Evolutionary conservation across 345 rosid genomes (phyloP).

Genomic region (Trapa incisa): DNA sequence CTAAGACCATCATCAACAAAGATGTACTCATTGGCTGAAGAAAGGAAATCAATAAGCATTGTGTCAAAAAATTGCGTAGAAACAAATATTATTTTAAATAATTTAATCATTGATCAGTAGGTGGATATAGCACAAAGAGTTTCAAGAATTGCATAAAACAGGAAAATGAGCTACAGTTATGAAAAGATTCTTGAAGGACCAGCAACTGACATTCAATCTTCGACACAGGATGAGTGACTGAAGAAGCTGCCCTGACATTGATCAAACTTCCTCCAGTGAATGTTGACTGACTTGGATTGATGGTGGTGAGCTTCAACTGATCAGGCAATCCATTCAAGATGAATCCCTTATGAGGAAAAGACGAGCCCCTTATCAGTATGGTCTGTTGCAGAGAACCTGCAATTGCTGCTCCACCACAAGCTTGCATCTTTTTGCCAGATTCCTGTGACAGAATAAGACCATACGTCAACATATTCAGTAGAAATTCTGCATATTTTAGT

Average conservation of each 20-base stretch:
- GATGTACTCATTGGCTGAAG: slow-evolving; percentile 28
- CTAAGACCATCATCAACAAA: slow-evolving; percentile 46
- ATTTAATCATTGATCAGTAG: not conserved
- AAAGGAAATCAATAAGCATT: not conserved
- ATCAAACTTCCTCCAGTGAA: slow-evolving; percentile 35
- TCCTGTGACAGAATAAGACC: not conserved
- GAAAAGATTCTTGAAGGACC: not conserved
- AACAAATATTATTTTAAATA: not conserved
- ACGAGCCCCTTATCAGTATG: slow-evolving; percentile 23
- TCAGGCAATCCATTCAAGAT: slow-evolving; percentile 22
- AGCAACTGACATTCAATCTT: slow-evolving; percentile 32
- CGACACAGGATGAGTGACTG: slow-evolving; percentile 36
- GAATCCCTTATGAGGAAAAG: slow-evolving; percentile 20
- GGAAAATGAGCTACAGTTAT: not conserved
- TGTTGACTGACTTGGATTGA: slow-evolving; percentile 27
- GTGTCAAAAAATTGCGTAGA: not conserved
- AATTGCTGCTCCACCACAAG: slow-evolving; percentile 39
- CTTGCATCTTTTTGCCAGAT: slow-evolving; percentile 25
- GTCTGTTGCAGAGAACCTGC: slow-evolving; percentile 56
- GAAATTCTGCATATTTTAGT: too few relatives aligned
- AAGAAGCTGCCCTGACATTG: slow-evolving; percentile 38
- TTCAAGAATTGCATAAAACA: not conserved
- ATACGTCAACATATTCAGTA: too few relatives aligned
- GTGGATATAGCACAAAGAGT: not conserved
- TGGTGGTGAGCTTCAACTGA: slow-evolving; percentile 26